These are phyloP conservation scores for Hyaloscypha bicolor DNA, from an alignment of 495 filamentous ascomycete species.

Conservation along the genomic window DNA sequence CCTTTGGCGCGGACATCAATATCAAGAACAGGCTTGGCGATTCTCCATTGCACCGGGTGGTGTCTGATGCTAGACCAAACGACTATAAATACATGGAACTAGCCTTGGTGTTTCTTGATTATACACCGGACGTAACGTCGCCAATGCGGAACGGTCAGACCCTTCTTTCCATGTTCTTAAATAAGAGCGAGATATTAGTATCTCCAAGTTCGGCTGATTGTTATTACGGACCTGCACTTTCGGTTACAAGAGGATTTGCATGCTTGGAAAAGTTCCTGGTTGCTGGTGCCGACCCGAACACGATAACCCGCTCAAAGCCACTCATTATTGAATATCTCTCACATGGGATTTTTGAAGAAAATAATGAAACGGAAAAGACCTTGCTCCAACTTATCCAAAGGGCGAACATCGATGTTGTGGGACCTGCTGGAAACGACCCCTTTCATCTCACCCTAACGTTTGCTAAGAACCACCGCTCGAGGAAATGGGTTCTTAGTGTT, in stretches of 20 bases:
- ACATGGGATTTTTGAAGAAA: background rate
- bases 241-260: too few relatives aligned
- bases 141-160: constrained; percentile 3
- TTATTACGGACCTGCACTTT: too few relatives aligned
- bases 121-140: background rate
- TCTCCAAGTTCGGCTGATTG: too few relatives aligned
- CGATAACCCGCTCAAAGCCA: background rate
- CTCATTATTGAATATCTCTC: background rate
- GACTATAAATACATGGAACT: background rate
- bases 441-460: background rate
- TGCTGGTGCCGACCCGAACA: background rate
- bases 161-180: background rate
- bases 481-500: background rate
- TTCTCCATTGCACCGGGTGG: background rate
- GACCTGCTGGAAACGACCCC: background rate
- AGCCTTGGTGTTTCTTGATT: background rate
- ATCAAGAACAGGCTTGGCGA: background rate
- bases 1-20: background rate
- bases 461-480: background rate
- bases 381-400: background rate
- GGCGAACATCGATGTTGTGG: background rate
- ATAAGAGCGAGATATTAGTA: background rate
- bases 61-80: background rate
- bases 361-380: background rate
- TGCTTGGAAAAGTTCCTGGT: constrained; percentile 2